These are phyloP conservation scores for Spizellomyces sp. DNA, from an alignment of 192 early-diverging fungal genomes.

Conservation along the genomic window DNA sequence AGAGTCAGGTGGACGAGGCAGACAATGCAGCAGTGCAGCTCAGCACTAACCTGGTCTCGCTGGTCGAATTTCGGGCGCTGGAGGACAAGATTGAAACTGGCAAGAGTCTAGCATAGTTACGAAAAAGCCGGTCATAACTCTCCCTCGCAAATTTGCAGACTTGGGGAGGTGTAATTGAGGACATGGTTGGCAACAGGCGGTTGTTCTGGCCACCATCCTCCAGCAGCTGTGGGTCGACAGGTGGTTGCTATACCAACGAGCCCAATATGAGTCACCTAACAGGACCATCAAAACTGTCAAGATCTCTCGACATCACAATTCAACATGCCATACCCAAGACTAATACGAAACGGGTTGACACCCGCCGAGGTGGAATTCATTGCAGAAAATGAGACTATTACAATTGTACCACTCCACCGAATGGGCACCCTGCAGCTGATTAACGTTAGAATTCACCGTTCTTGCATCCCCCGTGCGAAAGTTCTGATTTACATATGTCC, in stretches of 20 bases:
- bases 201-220: not conserved
- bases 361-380: conserved; percentile 87
- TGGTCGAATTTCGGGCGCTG: no score
- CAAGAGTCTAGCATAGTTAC: no score
- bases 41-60: no score
- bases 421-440: conserved; percentile 77
- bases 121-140: no score
- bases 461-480: not conserved
- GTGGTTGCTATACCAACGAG: no score
- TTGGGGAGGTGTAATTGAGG: not conserved
- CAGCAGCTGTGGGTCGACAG: no score
- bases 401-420: conserved; percentile 71
- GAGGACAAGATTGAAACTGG: no score
- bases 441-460: conserved; percentile 44
- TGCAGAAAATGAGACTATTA: conserved; percentile 75
- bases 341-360: conserved; percentile 50
- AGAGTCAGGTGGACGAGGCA: no score
- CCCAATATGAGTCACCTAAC: no score
- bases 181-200: not conserved
- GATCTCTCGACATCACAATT: conserved; percentile 11
- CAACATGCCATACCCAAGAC: conserved; percentile 30
- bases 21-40: no score
- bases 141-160: no score
- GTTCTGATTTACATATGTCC: not conserved
- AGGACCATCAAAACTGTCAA: not conserved